Percentiles rank a stretch among this genome's conserved stretches.
Evolutionary conservation across 345 rosid genomes (phyloP).

Genomic region (Viola odorata): DNA sequence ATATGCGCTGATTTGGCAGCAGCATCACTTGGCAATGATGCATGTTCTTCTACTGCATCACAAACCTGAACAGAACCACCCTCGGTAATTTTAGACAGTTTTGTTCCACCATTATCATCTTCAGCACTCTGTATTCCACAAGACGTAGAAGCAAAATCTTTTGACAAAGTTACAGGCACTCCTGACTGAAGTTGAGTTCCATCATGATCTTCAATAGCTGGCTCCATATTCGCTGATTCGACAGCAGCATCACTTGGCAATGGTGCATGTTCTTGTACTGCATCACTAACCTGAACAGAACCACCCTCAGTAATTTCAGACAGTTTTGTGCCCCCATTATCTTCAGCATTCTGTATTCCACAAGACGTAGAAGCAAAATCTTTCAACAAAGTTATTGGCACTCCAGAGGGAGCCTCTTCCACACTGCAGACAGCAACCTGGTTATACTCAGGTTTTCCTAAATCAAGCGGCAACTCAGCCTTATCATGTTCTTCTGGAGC

Average conservation of each 20-base stretch:
- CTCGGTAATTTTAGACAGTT: too few species aligned
- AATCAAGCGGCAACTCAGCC: conserved; percentile 7
- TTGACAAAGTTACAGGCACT: conserved; percentile 1
- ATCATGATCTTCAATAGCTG: conserved; percentile 6
- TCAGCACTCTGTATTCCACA: not conserved
- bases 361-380: conserved; percentile 3
- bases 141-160: not conserved
- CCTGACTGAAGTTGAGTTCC: not conserved
- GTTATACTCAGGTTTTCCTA: conserved; percentile 8
- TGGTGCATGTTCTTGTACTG: conserved; percentile 1
- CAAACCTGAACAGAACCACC: too few species aligned
- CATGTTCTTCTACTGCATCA: conserved; percentile 3
- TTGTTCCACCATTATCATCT: not conserved
- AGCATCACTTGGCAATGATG: conserved; percentile 8
- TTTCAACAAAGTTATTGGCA: not conserved
- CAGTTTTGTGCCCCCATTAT: not conserved
- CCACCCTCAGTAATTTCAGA: too few species aligned
- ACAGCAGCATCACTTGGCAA: conserved; percentile 9
- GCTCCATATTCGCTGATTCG: conserved; percentile 13
- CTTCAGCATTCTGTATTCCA: not conserved
- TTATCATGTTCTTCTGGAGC: conserved; percentile 11
- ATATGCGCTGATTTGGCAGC: conserved; percentile 3
- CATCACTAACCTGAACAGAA: not conserved
- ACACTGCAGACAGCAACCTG: conserved; percentile 6
- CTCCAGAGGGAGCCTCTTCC: not conserved